Conservation (phyloP, 2,329 filamentous ascomycete genomes). For the Nemania serpens region DNA sequence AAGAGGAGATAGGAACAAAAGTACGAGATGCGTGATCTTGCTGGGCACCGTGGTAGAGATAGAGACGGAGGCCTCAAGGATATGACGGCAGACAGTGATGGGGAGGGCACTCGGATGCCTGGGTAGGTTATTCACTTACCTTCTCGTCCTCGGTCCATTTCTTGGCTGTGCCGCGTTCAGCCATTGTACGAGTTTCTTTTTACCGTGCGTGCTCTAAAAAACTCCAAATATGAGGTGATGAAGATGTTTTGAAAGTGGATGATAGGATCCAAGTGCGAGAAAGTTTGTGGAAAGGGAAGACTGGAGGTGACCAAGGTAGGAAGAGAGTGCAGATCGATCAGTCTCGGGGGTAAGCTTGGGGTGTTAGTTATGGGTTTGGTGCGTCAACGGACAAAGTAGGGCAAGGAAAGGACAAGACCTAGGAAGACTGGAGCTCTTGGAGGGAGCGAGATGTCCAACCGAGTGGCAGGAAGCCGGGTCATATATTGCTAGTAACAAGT, state of each 20-base stretch:
- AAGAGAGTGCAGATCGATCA: too few species aligned
- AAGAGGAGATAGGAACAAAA: too few species aligned
- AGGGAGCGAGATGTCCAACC: not conserved
- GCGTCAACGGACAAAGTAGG: not conserved
- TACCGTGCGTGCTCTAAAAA: not conserved
- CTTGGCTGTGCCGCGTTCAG: not conserved
- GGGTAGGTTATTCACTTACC: slow-evolving; percentile 2
- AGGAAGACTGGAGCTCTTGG: not conserved
- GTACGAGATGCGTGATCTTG: too few species aligned
- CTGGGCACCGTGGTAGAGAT: too few species aligned
- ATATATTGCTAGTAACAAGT: not conserved
- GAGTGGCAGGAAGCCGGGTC: not conserved
- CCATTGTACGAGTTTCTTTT: slow-evolving; percentile 2
- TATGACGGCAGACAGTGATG: not conserved
- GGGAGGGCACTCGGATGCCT: not conserved
- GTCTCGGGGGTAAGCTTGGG: not conserved
- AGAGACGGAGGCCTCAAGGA: too few species aligned
- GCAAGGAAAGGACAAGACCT: not conserved
- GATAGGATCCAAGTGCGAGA: not conserved
- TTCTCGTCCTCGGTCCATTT: slow-evolving; percentile 19
- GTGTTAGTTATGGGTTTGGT: not conserved
- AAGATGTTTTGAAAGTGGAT: not conserved
- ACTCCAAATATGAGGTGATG: not conserved
- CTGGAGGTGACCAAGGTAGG: not conserved
- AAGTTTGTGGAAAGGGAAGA: not conserved